Percentiles rank a stretch among this genome's conserved stretches.
Evolutionary conservation across 257 asterid genomes (phyloP).

Genomic region (Henckelia pumila): DNA sequence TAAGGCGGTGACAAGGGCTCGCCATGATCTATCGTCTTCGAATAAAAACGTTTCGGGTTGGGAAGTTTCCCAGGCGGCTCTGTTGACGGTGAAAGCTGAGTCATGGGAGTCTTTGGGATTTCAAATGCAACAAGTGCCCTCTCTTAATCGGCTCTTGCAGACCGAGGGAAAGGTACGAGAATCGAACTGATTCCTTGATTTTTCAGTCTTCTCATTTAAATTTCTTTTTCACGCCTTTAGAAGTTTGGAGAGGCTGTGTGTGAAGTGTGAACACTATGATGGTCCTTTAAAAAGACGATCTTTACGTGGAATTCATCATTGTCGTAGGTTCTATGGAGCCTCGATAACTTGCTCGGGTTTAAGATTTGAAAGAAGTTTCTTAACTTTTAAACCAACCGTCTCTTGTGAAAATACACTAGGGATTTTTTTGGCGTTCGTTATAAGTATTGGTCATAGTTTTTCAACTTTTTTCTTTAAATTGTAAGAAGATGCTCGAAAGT

Average conservation of each 20-base stretch:
- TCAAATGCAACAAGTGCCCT: constrained; percentile 79
- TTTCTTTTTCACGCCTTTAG: neutral
- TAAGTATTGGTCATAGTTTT: neutral
- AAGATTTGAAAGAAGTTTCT: neutral
- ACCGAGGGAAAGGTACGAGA: constrained; percentile 72
- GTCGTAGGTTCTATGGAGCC: neutral
- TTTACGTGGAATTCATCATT: neutral
- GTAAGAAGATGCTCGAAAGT: neutral
- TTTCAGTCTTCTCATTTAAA: neutral
- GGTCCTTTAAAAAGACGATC: neutral
- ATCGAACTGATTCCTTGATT: neutral
- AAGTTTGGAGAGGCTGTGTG: neutral
- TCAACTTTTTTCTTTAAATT: no score
- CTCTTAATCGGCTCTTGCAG: constrained; percentile 47
- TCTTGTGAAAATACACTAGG: neutral
- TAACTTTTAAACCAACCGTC: no score
- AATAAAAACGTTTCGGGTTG: constrained; percentile 62
- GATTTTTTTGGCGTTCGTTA: neutral
- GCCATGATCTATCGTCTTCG: constrained; percentile 40
- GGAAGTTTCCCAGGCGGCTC: constrained; percentile 83
- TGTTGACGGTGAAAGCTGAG: constrained; percentile 48
- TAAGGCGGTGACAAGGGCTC: constrained; percentile 55
- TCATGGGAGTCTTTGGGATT: constrained; percentile 88
- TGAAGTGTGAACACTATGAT: neutral
- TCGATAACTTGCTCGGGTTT: neutral